phyloP scores from a whole-genome alignment of 306 rosid species.

The Canavalia gladiata region DNA sequence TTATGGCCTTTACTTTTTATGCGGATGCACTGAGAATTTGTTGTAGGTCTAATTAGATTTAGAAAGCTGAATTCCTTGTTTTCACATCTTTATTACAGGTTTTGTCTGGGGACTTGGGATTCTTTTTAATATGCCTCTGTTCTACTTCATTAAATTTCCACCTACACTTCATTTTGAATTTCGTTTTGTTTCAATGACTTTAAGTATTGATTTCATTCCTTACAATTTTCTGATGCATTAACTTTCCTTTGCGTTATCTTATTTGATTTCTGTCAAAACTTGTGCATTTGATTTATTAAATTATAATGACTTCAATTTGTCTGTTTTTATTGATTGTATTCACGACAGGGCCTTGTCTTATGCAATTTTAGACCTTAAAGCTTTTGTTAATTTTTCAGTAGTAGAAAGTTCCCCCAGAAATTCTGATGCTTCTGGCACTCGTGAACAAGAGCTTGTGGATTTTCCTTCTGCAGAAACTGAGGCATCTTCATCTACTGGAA shows the following conservation, averaged over 20 bases:
- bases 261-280: not conserved
- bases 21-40: slow-evolving; percentile 25
- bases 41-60: slow-evolving; percentile 6
- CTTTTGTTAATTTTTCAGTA: slow-evolving; percentile 61
- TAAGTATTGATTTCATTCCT: slow-evolving; percentile 21
- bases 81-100: not conserved
- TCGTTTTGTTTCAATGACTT: slow-evolving; percentile 32
- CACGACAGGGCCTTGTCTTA: slow-evolving; percentile 35
- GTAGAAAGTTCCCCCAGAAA: slow-evolving; percentile 65
- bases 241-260: slow-evolving; percentile 24
- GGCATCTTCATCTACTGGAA: slow-evolving; percentile 51
- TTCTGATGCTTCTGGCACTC: slow-evolving; percentile 49
- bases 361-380: slow-evolving; percentile 27
- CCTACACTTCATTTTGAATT: slow-evolving; percentile 27
- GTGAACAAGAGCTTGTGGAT: slow-evolving; percentile 55
- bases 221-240: slow-evolving; percentile 24
- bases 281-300: slow-evolving; percentile 18
- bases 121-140: slow-evolving; percentile 16
- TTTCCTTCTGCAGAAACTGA: slow-evolving; percentile 55
- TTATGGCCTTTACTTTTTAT: not conserved
- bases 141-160: slow-evolving; percentile 20
- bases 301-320: not conserved
- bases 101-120: slow-evolving; percentile 2
- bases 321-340: slow-evolving; percentile 28
- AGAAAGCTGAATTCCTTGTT: slow-evolving; percentile 13